Conservation (phyloP, 768 basidiomycete species). For the Mycena olivaceomarginata region DNA sequence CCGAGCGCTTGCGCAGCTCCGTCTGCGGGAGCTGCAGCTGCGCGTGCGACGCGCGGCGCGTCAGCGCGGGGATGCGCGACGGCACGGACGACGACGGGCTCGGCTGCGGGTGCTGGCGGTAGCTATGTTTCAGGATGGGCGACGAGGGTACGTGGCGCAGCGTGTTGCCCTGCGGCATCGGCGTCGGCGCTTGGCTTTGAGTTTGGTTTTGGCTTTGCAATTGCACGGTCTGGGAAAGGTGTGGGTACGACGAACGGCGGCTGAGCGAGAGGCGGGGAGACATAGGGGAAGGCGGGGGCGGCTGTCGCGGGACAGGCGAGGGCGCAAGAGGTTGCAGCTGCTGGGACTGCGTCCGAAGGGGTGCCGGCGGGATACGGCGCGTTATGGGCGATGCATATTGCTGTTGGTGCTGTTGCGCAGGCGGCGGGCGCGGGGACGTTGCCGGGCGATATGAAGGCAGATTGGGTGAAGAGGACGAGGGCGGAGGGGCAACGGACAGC, state of each 20-base stretch:
- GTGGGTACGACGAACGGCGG: constrained; percentile 38
- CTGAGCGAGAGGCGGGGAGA: constrained; percentile 47
- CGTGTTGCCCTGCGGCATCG: constrained; percentile 6
- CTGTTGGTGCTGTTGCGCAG: constrained; percentile 23
- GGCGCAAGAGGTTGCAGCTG: constrained; percentile 28
- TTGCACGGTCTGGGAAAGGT: constrained; percentile 12
- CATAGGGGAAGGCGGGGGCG: constrained; percentile 51
- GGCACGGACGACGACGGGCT: constrained; percentile 42
- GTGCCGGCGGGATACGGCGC: constrained; percentile 48
- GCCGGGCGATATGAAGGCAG: constrained; percentile 23
- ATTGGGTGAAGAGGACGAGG: constrained; percentile 43
- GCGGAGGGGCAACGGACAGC: constrained; percentile 49
- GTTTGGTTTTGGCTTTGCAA: constrained; percentile 2
- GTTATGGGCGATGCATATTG: constrained; percentile 42
- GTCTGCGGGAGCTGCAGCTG: constrained; percentile 53
- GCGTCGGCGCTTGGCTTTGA: not conserved
- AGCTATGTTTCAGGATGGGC: constrained; percentile 48
- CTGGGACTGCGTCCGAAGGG: constrained; percentile 45
- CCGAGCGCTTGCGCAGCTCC: constrained; percentile 54
- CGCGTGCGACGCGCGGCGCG: constrained; percentile 48
- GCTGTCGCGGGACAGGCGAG: constrained; percentile 40
- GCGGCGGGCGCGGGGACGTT: constrained; percentile 30
- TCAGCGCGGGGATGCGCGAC: constrained; percentile 44
- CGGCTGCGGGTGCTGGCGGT: constrained; percentile 21
- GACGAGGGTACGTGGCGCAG: constrained; percentile 44